Percentiles rank a stretch among this genome's conserved stretches.
Evolutionary conservation across 495 filamentous ascomycete genomes (phyloP).

Genomic region (Hyaloscypha hepaticicola): DNA sequence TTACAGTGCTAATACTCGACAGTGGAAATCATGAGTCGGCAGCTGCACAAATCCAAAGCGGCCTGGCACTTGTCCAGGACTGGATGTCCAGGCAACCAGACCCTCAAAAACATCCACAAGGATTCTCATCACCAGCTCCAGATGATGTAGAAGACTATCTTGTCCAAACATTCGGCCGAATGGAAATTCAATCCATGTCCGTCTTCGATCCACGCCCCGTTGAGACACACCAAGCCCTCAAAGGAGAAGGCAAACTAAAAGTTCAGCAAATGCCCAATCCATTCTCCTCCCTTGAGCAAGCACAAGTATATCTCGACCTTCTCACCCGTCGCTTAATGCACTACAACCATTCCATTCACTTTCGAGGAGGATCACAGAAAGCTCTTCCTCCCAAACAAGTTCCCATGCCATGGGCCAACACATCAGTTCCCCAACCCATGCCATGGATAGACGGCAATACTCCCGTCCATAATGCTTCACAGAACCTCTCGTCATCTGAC

Average conservation of each 20-base stretch:
- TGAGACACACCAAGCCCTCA: conserved; percentile 8
- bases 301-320: conserved; percentile 20
- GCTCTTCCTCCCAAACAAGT: background rate
- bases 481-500: background rate
- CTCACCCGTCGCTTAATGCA: conserved; percentile 24
- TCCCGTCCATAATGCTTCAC: background rate
- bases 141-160: conserved; percentile 23
- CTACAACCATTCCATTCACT: conserved; percentile 16
- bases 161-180: conserved; percentile 21
- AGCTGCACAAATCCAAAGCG: conserved; percentile 17
- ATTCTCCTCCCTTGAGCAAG: conserved; percentile 14
- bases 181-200: conserved; percentile 26
- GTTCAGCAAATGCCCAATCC: conserved; percentile 16
- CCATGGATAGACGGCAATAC: conserved; percentile 20
- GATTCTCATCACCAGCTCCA: conserved; percentile 18
- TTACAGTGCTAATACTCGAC: background rate
- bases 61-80: conserved; percentile 25
- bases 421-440: conserved; percentile 6
- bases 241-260: conserved; percentile 12
- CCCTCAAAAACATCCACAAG: conserved; percentile 11
- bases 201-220: conserved; percentile 14
- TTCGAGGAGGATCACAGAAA: background rate
- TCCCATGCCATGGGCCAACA: background rate
- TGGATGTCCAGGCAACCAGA: conserved; percentile 19
- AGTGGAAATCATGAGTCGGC: conserved; percentile 23